phyloP scores from a whole-genome alignment of 768 basidiomycete species.

The Mycena haematopus region DNA sequence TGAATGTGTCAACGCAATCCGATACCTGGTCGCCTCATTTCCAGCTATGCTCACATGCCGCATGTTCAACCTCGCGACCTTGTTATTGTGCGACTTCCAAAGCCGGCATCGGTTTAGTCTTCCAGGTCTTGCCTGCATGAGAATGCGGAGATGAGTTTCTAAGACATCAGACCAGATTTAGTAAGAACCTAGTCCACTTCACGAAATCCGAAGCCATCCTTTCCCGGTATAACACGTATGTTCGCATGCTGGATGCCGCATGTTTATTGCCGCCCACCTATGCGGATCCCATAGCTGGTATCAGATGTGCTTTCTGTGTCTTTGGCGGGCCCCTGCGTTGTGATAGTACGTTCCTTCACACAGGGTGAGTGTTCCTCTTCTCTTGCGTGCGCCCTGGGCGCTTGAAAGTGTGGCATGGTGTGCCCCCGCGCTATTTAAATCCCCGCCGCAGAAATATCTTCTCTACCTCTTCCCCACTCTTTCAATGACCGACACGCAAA shows the following conservation, averaged over 20 bases:
- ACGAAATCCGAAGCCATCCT: background rate
- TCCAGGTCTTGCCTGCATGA: too few relatives aligned
- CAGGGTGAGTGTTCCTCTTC: background rate
- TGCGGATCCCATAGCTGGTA: background rate
- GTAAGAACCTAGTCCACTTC: background rate
- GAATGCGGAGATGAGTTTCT: too few relatives aligned
- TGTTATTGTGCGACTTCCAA: too few relatives aligned
- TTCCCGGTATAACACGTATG: slow-evolving; percentile 10
- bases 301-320: background rate
- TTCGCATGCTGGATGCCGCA: slow-evolving; percentile 4
- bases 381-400: slow-evolving; percentile 7
- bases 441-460: background rate
- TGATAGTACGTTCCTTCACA: background rate
- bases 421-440: slow-evolving; percentile 11
- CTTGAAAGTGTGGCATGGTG: background rate
- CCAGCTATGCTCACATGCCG: too few relatives aligned
- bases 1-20: too few relatives aligned
- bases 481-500: slow-evolving; percentile 13
- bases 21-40: too few relatives aligned
- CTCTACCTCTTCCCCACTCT: background rate
- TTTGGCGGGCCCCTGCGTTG: background rate
- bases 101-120: too few relatives aligned
- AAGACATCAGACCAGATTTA: too few relatives aligned
- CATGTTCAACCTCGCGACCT: too few relatives aligned
- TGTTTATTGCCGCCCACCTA: background rate